Percentiles rank a stretch among this genome's conserved stretches.
Evolutionary conservation across 2,329 filamentous ascomycete genomes (phyloP).

Genomic region (Ophiocordyceps unilateralis): DNA sequence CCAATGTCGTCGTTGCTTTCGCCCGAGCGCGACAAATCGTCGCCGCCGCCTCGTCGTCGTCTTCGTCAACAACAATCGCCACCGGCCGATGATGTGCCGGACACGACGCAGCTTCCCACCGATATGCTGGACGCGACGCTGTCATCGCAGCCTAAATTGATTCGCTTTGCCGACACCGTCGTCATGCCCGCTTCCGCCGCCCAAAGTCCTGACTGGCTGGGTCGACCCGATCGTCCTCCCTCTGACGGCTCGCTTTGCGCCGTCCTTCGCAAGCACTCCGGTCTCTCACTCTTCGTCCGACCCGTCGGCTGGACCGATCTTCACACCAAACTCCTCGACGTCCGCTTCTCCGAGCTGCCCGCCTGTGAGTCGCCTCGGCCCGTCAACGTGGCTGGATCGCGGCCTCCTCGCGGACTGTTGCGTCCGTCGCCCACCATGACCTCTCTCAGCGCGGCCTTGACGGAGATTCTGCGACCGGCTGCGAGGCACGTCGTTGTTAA

Average conservation of each 20-base stretch:
- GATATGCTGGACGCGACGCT: too few relatives aligned
- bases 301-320: conserved; percentile 39
- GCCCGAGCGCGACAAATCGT: background rate
- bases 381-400: conserved; percentile 11
- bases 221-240: background rate
- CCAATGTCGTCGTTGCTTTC: background rate
- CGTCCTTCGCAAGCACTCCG: conserved; percentile 29
- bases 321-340: conserved; percentile 29
- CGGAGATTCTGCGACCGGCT: conserved; percentile 20
- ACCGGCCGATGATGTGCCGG: background rate
- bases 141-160: too few relatives aligned
- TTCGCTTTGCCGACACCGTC: background rate
- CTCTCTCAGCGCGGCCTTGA: conserved; percentile 24
- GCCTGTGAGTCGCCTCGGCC: conserved; percentile 24
- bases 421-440: conserved; percentile 24
- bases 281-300: conserved; percentile 29
- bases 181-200: background rate
- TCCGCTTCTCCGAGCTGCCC: conserved; percentile 25
- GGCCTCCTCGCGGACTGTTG: conserved; percentile 18
- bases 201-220: background rate
- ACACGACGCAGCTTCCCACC: too few relatives aligned
- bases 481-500: conserved; percentile 12
- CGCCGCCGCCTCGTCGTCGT: too few relatives aligned
- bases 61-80: too few relatives aligned
- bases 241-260: conserved; percentile 32